Evolutionary conservation across 345 rosid genomes (phyloP).

Genomic region (Firmiana major): DNA sequence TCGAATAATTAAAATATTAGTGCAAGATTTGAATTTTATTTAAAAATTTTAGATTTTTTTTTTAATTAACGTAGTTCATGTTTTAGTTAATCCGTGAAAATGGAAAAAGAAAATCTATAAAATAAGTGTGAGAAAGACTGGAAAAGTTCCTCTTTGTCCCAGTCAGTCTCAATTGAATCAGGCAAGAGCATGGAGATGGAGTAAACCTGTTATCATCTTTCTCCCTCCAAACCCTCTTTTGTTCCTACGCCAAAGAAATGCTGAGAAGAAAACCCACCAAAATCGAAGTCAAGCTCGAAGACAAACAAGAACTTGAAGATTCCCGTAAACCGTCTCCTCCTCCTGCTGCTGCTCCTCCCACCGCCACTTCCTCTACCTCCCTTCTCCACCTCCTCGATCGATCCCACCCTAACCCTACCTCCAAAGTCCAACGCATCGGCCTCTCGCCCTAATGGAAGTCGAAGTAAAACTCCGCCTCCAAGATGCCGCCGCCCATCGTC

Average conservation of each 20-base stretch:
- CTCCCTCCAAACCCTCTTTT: too few species aligned
- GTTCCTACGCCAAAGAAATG: conserved; percentile 35
- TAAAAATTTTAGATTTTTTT: too few species aligned
- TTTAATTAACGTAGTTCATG: too few species aligned
- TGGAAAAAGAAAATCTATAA: too few species aligned
- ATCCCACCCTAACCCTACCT: conserved; percentile 40
- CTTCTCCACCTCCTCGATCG: conserved; percentile 59
- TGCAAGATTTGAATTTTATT: too few species aligned
- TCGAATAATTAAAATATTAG: too few species aligned
- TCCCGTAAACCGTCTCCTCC: conserved; percentile 48
- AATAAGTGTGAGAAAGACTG: too few species aligned
- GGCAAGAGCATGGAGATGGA: too few species aligned
- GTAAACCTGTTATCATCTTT: neutral
- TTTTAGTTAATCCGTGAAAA: too few species aligned
- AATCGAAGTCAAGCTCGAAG: conserved; percentile 78
- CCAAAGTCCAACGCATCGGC: conserved; percentile 69
- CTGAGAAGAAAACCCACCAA: conserved; percentile 73
- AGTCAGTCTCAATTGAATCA: too few species aligned
- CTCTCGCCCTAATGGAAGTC: conserved; percentile 74
- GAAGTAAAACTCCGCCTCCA: conserved; percentile 72
- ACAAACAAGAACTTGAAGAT: conserved; percentile 81
- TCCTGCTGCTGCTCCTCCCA: conserved; percentile 21
- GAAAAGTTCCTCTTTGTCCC: too few species aligned
- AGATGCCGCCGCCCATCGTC: conserved; percentile 40
- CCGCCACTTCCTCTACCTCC: conserved; percentile 33